These are phyloP conservation scores for Salix viminalis DNA, from an alignment of 345 rosid genomes.

Conservation along the genomic window DNA sequence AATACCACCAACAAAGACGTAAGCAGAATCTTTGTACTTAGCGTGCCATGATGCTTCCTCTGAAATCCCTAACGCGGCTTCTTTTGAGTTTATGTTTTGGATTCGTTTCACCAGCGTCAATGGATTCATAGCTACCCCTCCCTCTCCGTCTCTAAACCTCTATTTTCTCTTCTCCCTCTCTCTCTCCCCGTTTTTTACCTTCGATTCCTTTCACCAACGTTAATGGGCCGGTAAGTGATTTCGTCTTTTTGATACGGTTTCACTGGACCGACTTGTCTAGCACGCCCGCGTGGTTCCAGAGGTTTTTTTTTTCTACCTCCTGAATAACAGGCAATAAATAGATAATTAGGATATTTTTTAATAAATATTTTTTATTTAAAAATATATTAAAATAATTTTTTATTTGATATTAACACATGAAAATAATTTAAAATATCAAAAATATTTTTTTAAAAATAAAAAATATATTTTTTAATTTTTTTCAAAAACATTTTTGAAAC, in stretches of 20 bases:
- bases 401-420: too few species aligned
- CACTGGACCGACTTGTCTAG: not conserved
- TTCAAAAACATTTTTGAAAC: too few species aligned
- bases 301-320: too few species aligned
- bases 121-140: slow-evolving; percentile 54
- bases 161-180: not conserved
- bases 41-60: slow-evolving; percentile 95
- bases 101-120: slow-evolving; percentile 73
- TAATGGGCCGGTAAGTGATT: not conserved
- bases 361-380: too few species aligned
- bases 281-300: not conserved
- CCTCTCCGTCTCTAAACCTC: not conserved
- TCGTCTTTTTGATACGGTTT: not conserved
- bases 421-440: too few species aligned
- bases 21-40: slow-evolving; percentile 83
- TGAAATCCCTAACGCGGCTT: slow-evolving; percentile 72
- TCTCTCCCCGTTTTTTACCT: too few species aligned
- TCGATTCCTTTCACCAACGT: not conserved
- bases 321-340: too few species aligned
- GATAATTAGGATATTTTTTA: too few species aligned
- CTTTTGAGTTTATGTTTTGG: slow-evolving; percentile 69
- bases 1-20: slow-evolving; percentile 72
- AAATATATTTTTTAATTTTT: too few species aligned
- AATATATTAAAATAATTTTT: too few species aligned
- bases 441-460: too few species aligned